Base-by-base conservation (phyloP, 768 basidiomycete genomes). In the Leccinum ochraceum region DNA sequence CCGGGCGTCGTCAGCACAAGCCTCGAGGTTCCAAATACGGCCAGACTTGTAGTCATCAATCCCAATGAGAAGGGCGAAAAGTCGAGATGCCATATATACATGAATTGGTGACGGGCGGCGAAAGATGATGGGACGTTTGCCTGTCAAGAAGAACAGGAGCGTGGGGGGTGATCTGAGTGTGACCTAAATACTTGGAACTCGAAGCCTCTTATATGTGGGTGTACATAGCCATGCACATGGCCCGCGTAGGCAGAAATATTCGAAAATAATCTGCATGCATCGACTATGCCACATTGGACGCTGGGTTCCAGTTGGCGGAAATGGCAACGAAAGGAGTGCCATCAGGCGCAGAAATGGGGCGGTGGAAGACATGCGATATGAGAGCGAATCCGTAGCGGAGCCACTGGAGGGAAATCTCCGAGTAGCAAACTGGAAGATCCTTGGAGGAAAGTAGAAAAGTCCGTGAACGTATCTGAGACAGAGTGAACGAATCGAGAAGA, bases 21-120 rank as follows among this genome's bases (percentile, higher is more conserved):
- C 83, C 58, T 85, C 80, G 39, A 88, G 80, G 66, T 88, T 84
- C 86, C 85, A 89, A 28, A 88, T 81, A 30, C 69, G 69, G 20
- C 82, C 81, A 9, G 86, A 86, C 71, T 86, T 82, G 77, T 90
- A 90, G 66, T 78, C 77, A 74, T 89, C 86, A 62, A 90, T 82
- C 46, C 88, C 88, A 61, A 90, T 79, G 63, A 90, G 75, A 59
- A 90, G 80, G 1, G 86, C 86, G 64, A 87, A 90, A 46, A 87
- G 74, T 20, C 81, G 83, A 46, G 77, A 66, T 17, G 74, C 67
- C 78, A 83, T 81, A 64, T 72, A 63, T 56, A 28, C 55, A 60
- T 52, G 46, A 42, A 62, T 55, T 63, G 58, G 64, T 46, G 60
- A 54, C 28, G 62, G 30, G 34, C 1, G 53, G 37, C 17, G 51